A percentile compares a stretch with the other conserved stretches of the same genome.
phyloP scores from a whole-genome alignment of 2,329 filamentous ascomycete species.

The Aspergillus clavatus region DNA sequence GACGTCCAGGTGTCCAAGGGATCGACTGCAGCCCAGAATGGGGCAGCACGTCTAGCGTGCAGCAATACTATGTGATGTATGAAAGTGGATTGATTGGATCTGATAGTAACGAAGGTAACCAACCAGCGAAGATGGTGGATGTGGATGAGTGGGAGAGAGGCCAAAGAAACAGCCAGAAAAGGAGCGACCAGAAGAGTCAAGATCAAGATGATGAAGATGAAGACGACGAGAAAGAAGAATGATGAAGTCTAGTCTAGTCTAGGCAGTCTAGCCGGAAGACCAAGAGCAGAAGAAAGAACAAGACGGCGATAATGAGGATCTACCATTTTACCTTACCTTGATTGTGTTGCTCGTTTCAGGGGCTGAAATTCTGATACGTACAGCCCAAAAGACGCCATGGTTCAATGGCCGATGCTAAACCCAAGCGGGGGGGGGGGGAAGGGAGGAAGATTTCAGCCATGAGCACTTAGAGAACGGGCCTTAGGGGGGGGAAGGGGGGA shows the following conservation, averaged over 20 bases:
- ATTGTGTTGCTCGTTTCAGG: conserved; percentile 21
- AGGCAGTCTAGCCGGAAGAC: conserved; percentile 1
- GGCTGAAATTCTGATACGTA: conserved; percentile 18
- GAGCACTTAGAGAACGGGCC: too few relatives aligned
- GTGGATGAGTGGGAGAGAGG: not conserved
- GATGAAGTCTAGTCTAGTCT: too few relatives aligned
- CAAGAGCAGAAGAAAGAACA: conserved; percentile 2
- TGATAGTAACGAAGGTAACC: conserved; percentile 1
- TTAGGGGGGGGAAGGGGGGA: too few relatives aligned
- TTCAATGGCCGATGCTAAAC: conserved; percentile 6
- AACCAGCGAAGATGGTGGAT: not conserved
- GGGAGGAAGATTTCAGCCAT: too few relatives aligned
- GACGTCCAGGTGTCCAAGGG: conserved; percentile 9
- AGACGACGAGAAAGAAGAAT: conserved; percentile 4
- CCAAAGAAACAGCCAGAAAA: not conserved
- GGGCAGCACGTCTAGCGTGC: conserved; percentile 21
- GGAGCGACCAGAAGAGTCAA: not conserved
- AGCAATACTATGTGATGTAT: conserved; percentile 12
- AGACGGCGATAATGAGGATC: conserved; percentile 20
- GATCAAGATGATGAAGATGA: conserved; percentile 2
- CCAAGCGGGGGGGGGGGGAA: conserved; percentile 1
- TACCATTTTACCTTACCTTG: not conserved
- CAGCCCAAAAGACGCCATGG: conserved; percentile 17
- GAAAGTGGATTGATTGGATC: conserved; percentile 7
- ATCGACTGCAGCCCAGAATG: conserved; percentile 17